A percentile compares a stretch with the other conserved stretches of the same genome.
Conservation (phyloP, 352 stramenopile genomes). For the Pythium rhizo-oryzae region DNA sequence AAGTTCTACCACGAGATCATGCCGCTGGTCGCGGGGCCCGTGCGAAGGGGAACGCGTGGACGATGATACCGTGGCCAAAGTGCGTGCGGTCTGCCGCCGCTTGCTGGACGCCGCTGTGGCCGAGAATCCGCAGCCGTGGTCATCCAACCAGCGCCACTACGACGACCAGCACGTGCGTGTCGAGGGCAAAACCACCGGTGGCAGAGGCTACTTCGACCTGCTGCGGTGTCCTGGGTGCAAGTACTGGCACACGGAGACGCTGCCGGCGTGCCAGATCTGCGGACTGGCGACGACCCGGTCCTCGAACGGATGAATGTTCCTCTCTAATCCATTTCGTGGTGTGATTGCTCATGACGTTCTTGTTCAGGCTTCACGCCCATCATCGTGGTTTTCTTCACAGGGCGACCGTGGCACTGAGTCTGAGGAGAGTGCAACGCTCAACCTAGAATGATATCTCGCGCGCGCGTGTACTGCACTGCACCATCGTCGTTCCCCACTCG, state of each 20-base stretch:
- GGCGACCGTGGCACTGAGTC: no score
- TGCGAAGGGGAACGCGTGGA: slow-evolving; percentile 6
- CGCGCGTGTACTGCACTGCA: no score
- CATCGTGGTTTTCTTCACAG: no score
- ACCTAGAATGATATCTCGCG: no score
- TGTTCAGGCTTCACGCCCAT: no score
- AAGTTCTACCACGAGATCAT: slow-evolving; percentile 14
- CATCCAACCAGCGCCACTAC: slow-evolving; percentile 13
- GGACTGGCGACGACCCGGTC: background rate
- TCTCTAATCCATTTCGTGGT: no score
- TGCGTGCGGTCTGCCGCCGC: background rate
- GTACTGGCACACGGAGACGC: slow-evolving; percentile 12
- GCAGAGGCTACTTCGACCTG: background rate
- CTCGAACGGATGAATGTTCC: no score
- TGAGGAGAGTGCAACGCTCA: no score
- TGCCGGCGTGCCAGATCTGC: slow-evolving; percentile 19
- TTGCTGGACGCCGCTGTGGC: slow-evolving; percentile 5
- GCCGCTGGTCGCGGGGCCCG: slow-evolving; percentile 12
- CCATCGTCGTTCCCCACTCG: no score
- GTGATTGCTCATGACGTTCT: no score
- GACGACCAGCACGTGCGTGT: slow-evolving; percentile 15
- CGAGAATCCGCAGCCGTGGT: slow-evolving; percentile 10
- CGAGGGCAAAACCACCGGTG: background rate
- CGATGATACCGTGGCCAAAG: slow-evolving; percentile 1
- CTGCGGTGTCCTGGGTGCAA: background rate